Conservation (phyloP, 345 rosid species). For the Citrus maxima region DNA sequence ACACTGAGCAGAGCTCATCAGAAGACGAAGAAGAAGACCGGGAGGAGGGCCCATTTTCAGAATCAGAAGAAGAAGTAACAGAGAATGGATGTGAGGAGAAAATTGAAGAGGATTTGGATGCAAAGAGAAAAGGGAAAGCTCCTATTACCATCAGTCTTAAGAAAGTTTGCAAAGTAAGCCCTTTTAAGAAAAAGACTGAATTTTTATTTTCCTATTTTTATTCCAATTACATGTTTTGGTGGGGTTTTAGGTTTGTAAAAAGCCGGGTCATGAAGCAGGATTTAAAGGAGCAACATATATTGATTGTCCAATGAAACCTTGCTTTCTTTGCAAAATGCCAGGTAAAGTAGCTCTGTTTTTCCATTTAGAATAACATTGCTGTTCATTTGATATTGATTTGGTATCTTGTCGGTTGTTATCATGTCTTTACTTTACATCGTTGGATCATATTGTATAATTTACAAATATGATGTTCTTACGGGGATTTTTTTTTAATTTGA, state of each 20-base stretch:
- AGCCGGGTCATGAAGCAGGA: constrained; percentile 92
- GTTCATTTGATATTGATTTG: not conserved
- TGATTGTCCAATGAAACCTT: constrained; percentile 96
- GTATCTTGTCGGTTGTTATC: not conserved
- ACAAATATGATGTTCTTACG: not conserved
- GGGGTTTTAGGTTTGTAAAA: constrained; percentile 74
- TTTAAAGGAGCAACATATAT: constrained; percentile 91
- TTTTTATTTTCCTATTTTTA: too few species aligned
- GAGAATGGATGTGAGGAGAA: constrained; percentile 30
- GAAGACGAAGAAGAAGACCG: constrained; percentile 48
- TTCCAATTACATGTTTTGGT: constrained; percentile 10
- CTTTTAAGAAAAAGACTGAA: not conserved
- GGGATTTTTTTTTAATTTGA: not conserved
- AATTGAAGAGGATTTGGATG: constrained; percentile 24
- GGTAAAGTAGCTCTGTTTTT: constrained; percentile 33
- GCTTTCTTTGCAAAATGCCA: constrained; percentile 96
- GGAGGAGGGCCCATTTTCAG: constrained; percentile 37
- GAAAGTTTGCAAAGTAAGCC: constrained; percentile 89
- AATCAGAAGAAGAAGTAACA: constrained; percentile 28
- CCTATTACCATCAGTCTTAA: constrained; percentile 82
- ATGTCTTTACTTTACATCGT: not conserved
- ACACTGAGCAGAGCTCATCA: constrained; percentile 70
- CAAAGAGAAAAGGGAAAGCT: constrained; percentile 60
- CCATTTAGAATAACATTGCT: not conserved
- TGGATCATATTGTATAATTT: not conserved